Evolutionary conservation across 352 stramenopile genomes (phyloP).

Genomic region (Phytophthora cactorum): DNA sequence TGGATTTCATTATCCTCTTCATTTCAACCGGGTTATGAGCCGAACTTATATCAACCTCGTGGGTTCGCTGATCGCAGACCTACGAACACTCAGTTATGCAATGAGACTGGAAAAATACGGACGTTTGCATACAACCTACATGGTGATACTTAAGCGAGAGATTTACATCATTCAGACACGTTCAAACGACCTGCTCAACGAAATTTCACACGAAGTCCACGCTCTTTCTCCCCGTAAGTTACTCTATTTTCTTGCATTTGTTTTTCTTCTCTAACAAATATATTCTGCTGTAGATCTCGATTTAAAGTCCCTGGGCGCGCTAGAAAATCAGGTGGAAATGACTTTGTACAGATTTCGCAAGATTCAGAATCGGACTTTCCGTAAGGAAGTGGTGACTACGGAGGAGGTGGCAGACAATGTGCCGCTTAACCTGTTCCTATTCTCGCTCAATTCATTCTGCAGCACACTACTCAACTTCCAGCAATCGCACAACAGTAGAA

Average conservation of each 20-base stretch:
- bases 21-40: constrained; percentile 70
- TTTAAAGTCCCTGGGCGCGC: constrained; percentile 41
- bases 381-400: constrained; percentile 47
- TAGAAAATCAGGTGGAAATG: constrained; percentile 70
- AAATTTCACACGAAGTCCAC: constrained; percentile 67
- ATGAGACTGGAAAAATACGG: constrained; percentile 76
- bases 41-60: constrained; percentile 69
- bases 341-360: constrained; percentile 63
- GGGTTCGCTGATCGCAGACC: constrained; percentile 61
- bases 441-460: constrained; percentile 84
- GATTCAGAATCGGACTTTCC: constrained; percentile 59
- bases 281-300: constrained; percentile 44
- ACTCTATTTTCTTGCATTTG: neutral
- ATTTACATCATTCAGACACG: constrained; percentile 79
- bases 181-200: constrained; percentile 58
- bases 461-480: constrained; percentile 74
- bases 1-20: constrained; percentile 56
- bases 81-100: constrained; percentile 66
- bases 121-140: constrained; percentile 59
- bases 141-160: constrained; percentile 71
- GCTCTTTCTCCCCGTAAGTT: constrained; percentile 50
- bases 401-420: constrained; percentile 76
- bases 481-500: constrained; percentile 64
- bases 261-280: neutral
- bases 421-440: constrained; percentile 78